Evolutionary conservation across 2,329 filamentous ascomycete genomes (phyloP).

Genomic region (Cercospora sp.): DNA sequence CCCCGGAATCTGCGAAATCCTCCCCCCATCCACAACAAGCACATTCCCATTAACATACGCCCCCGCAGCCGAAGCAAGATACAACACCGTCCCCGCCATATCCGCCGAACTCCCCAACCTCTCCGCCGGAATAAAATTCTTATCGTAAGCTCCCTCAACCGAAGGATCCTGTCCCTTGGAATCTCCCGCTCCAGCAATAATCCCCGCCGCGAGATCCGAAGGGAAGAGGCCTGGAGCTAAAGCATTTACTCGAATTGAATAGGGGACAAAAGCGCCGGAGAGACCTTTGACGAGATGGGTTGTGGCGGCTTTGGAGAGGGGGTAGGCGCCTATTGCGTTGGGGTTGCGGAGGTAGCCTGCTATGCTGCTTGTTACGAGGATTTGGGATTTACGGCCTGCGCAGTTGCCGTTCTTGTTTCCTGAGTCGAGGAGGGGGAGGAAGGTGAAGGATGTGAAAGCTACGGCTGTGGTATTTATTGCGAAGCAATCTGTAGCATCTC

Average conservation of each 20-base stretch:
- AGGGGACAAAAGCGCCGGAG: constrained; percentile 43
- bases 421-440: constrained; percentile 43
- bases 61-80: constrained; percentile 63
- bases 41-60: constrained; percentile 62
- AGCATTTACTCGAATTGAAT: constrained; percentile 52
- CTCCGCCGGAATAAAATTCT: constrained; percentile 55
- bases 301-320: constrained; percentile 49
- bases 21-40: constrained; percentile 33
- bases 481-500: constrained; percentile 18
- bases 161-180: constrained; percentile 32
- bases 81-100: constrained; percentile 65
- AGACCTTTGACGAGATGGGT: constrained; percentile 54
- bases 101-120: constrained; percentile 62
- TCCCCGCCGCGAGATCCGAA: constrained; percentile 59
- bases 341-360: constrained; percentile 46
- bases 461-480: constrained; percentile 40
- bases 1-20: constrained; percentile 22
- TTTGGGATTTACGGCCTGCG: constrained; percentile 41
- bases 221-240: constrained; percentile 60
- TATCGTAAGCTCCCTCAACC: constrained; percentile 42
- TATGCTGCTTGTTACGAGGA: constrained; percentile 51
- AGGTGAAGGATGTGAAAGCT: constrained; percentile 44
- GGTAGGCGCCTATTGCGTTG: constrained; percentile 44
- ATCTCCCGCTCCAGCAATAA: constrained; percentile 39
- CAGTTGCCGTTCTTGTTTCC: constrained; percentile 43